phyloP scores from a whole-genome alignment of 2,329 filamentous ascomycete species.

The Stylonectria norvegica region DNA sequence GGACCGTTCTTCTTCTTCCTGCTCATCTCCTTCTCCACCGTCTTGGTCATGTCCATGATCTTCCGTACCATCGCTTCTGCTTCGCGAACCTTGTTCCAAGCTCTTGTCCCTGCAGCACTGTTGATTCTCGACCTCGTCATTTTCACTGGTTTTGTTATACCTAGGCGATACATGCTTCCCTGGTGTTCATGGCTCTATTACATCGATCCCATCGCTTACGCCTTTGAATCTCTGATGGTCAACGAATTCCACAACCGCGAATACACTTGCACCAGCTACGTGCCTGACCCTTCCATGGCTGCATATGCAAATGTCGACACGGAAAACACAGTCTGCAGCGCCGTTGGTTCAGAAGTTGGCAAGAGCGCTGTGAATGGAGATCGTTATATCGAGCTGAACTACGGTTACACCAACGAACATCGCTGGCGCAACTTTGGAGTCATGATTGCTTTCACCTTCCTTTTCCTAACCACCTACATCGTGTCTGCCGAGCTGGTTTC shows the following conservation, averaged over 20 bases:
- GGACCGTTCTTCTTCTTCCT: slow-evolving; percentile 84
- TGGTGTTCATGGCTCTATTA: slow-evolving; percentile 87
- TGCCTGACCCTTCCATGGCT: slow-evolving; percentile 35
- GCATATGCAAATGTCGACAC: slow-evolving; percentile 26
- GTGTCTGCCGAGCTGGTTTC: slow-evolving; percentile 63
- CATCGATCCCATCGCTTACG: slow-evolving; percentile 74
- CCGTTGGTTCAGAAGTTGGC: slow-evolving; percentile 46
- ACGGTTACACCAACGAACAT: slow-evolving; percentile 55
- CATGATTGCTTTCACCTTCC: slow-evolving; percentile 60
- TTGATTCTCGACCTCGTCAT: slow-evolving; percentile 48
- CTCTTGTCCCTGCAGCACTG: slow-evolving; percentile 28
- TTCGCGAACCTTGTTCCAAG: slow-evolving; percentile 28
- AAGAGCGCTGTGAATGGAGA: slow-evolving; percentile 43
- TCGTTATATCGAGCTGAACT: slow-evolving; percentile 39
- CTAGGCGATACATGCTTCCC: slow-evolving; percentile 65
- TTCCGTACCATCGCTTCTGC: slow-evolving; percentile 42
- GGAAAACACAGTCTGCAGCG: slow-evolving; percentile 41
- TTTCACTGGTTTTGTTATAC: slow-evolving; percentile 68
- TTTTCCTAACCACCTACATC: slow-evolving; percentile 61
- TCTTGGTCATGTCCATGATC: slow-evolving; percentile 66
- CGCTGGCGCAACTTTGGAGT: slow-evolving; percentile 72
- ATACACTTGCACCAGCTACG: slow-evolving; percentile 50
- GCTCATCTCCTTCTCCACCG: slow-evolving; percentile 69
- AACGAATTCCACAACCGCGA: slow-evolving; percentile 73
- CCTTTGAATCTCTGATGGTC: slow-evolving; percentile 75